phyloP scores from a whole-genome alignment of 352 stramenopile genomes.

The Peronospora tabacina region DNA sequence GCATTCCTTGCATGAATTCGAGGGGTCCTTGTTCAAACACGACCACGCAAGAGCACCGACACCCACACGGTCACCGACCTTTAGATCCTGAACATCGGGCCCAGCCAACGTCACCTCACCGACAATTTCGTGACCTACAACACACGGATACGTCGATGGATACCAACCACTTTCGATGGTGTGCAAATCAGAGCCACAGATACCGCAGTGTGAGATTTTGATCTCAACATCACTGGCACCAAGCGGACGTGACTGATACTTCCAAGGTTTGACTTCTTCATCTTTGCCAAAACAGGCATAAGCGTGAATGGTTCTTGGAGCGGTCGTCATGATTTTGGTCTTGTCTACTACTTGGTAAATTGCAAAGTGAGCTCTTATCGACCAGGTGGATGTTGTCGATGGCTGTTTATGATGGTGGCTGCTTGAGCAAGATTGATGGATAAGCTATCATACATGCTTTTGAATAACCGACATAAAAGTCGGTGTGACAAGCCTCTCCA shows the following conservation, averaged over 20 bases:
- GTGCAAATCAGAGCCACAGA: slow-evolving; percentile 57
- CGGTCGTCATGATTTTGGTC: slow-evolving; percentile 16
- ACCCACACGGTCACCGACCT: slow-evolving; percentile 76
- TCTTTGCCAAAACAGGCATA: slow-evolving; percentile 36
- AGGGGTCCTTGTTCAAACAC: slow-evolving; percentile 53
- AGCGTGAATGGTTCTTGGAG: slow-evolving; percentile 34
- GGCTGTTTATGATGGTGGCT: no score
- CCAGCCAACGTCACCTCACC: slow-evolving; percentile 38
- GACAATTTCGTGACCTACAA: slow-evolving; percentile 57
- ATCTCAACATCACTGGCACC: slow-evolving; percentile 45
- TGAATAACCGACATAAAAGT: no score
- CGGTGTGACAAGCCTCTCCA: no score
- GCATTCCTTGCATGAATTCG: slow-evolving; percentile 51
- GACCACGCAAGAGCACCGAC: slow-evolving; percentile 76
- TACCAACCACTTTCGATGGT: slow-evolving; percentile 44
- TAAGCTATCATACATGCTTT: slow-evolving; percentile 1
- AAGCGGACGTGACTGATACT: slow-evolving; percentile 40
- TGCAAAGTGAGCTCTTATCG: no score
- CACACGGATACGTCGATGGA: slow-evolving; percentile 34
- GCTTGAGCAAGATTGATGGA: no score
- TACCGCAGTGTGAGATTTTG: slow-evolving; percentile 56
- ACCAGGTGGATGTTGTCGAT: no score
- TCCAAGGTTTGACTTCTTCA: slow-evolving; percentile 30
- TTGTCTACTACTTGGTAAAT: slow-evolving; percentile 3
- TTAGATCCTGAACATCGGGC: slow-evolving; percentile 41